phyloP scores from a whole-genome alignment of 495 filamentous ascomycete genomes.

The Trichocladium antarcticum region DNA sequence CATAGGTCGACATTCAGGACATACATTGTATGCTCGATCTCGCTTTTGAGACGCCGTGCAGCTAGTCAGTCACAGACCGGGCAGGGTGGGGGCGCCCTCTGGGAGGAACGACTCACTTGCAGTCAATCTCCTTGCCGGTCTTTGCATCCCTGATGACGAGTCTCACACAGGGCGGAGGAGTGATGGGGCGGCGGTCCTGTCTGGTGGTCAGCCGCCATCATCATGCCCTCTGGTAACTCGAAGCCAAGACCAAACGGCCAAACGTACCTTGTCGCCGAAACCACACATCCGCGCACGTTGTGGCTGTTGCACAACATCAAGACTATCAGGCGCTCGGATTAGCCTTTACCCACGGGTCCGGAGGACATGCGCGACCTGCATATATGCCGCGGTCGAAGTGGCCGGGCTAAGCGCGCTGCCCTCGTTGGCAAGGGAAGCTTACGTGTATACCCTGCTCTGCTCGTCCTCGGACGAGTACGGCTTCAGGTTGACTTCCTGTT shows the following conservation, averaged over 20 bases:
- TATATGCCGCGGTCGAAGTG: not conserved
- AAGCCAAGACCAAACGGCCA: not conserved
- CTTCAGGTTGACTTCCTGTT: slow-evolving; percentile 20
- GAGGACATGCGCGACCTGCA: not conserved
- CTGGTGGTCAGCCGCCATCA: slow-evolving; percentile 2
- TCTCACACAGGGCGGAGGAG: slow-evolving; percentile 84
- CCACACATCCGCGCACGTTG: slow-evolving; percentile 95
- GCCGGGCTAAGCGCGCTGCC: not conserved
- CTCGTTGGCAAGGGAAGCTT: slow-evolving; percentile 1
- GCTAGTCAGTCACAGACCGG: slow-evolving; percentile 11
- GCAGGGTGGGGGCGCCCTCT: not conserved
- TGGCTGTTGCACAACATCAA: slow-evolving; percentile 85
- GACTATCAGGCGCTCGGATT: slow-evolving; percentile 35
- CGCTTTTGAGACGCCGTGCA: slow-evolving; percentile 22
- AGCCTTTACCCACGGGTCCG: slow-evolving; percentile 2
- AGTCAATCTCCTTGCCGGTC: slow-evolving; percentile 79
- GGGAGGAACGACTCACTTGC: slow-evolving; percentile 51
- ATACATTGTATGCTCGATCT: slow-evolving; percentile 74
- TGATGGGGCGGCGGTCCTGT: slow-evolving; percentile 90
- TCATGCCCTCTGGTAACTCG: not conserved
- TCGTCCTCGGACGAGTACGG: slow-evolving; percentile 24
- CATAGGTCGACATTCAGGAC: slow-evolving; percentile 90
- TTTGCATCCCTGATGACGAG: slow-evolving; percentile 68
- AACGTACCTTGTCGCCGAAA: slow-evolving; percentile 85
- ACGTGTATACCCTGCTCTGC: slow-evolving; percentile 22